Evolutionary conservation across 371 early-diverging fungal genomes (phyloP).

Genomic region (Nematocida displodere): DNA sequence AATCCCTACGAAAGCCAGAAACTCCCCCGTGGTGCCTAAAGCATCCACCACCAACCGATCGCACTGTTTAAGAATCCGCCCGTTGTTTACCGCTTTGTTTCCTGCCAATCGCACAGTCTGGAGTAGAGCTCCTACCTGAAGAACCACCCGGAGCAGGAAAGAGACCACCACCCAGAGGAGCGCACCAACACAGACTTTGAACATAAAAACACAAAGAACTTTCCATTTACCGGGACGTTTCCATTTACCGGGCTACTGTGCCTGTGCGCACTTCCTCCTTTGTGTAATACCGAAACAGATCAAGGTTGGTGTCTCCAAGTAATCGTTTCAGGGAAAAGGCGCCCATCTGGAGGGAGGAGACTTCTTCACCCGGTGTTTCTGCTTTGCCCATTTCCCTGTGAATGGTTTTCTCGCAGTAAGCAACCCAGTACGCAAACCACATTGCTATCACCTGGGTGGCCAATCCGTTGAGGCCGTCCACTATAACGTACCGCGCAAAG

Average conservation of each 20-base stretch:
- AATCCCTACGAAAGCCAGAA: not conserved
- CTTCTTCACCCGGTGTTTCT: not conserved
- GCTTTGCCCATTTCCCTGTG: not conserved
- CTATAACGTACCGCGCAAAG: not conserved
- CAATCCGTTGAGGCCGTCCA: not conserved
- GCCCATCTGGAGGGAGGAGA: not conserved
- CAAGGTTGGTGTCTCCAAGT: too few species aligned
- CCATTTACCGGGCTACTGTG: not conserved
- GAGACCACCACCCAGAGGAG: not conserved
- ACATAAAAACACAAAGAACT: not conserved
- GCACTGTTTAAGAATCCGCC: not conserved
- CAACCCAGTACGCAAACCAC: not conserved
- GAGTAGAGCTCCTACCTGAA: not conserved
- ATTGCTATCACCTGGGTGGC: not conserved
- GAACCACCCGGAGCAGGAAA: too few species aligned
- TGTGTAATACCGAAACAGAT: too few species aligned
- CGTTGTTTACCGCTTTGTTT: not conserved
- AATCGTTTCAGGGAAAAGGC: constrained; percentile 1
- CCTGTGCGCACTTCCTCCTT: too few species aligned
- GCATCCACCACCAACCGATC: not conserved
- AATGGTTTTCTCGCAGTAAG: too few species aligned
- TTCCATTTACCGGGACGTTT: not conserved
- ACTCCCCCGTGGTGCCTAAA: not conserved
- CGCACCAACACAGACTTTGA: not conserved
- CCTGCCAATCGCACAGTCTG: not conserved